These are phyloP conservation scores for Aspergillus texensis DNA, from an alignment of 2,329 filamentous ascomycete genomes.

Conservation along the genomic window DNA sequence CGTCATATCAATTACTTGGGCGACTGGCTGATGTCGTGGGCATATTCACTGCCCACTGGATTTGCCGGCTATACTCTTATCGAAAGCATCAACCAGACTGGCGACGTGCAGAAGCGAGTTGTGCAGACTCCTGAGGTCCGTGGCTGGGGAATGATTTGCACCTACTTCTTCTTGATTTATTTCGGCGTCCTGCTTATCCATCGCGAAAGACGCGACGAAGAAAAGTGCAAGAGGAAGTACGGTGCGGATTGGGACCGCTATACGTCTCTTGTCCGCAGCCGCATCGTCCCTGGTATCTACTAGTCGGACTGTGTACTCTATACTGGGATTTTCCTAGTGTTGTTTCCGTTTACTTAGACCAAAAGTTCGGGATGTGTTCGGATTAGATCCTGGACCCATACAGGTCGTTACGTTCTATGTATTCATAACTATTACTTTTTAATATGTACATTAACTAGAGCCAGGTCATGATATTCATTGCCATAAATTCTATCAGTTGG, in stretches of 20 bases:
- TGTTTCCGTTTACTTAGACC: not conserved
- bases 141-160: slow-evolving; percentile 84
- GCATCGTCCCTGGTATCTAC: slow-evolving; percentile 85
- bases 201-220: slow-evolving; percentile 82
- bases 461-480: not conserved
- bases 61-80: slow-evolving; percentile 77
- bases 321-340: too few species aligned
- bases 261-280: slow-evolving; percentile 76
- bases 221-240: slow-evolving; percentile 89
- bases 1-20: slow-evolving; percentile 96
- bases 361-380: not conserved
- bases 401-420: not conserved
- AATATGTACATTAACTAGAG: not conserved
- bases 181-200: slow-evolving; percentile 86
- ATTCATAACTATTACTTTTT: not conserved
- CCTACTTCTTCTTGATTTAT: slow-evolving; percentile 93
- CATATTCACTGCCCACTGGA: slow-evolving; percentile 84
- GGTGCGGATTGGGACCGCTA: slow-evolving; percentile 91
- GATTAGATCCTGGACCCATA: not conserved
- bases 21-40: slow-evolving; percentile 93
- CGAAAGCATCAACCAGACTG: slow-evolving; percentile 51
- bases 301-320: slow-evolving; percentile 39
- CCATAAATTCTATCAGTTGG: not conserved
- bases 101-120: slow-evolving; percentile 70
- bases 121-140: slow-evolving; percentile 72